Percentiles rank a stretch among this genome's conserved stretches.
Evolutionary conservation across 768 basidiomycete genomes (phyloP).

Genomic region (Xerocomellus amylosporus): DNA sequence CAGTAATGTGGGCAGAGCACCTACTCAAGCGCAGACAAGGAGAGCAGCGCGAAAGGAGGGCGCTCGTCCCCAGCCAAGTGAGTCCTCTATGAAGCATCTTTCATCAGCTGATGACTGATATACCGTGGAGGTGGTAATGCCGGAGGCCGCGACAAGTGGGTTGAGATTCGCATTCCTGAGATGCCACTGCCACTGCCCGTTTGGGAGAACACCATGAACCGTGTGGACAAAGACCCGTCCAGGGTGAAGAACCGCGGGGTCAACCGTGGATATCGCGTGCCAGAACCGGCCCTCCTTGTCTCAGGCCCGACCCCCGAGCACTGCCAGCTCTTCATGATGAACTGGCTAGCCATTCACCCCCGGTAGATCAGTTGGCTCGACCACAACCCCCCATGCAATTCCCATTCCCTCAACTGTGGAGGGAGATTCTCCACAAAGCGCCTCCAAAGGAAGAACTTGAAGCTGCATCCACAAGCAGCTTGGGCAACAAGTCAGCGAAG

Average conservation of each 20-base stretch:
- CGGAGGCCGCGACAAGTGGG: not conserved
- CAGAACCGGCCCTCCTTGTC: constrained; percentile 1
- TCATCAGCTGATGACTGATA: not conserved
- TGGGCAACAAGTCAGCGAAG: too few relatives aligned
- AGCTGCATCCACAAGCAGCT: too few relatives aligned
- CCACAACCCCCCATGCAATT: too few relatives aligned
- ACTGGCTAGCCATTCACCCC: constrained; percentile 7
- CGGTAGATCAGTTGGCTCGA: constrained; percentile 1
- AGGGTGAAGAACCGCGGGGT: not conserved
- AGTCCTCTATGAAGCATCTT: not conserved
- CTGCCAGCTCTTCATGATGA: not conserved
- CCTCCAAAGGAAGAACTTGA: too few relatives aligned
- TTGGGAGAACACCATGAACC: not conserved
- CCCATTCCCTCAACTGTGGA: too few relatives aligned
- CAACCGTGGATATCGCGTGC: constrained; percentile 2
- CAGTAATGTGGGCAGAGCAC: too few relatives aligned
- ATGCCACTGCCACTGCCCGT: not conserved
- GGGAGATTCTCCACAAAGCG: too few relatives aligned
- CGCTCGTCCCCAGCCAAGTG: not conserved
- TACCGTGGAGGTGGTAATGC: too few relatives aligned
- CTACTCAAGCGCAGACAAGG: too few relatives aligned
- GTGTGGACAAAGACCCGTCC: not conserved
- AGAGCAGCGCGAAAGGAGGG: too few relatives aligned
- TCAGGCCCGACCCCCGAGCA: not conserved
- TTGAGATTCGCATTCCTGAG: not conserved